These are phyloP conservation scores for Artemisia argyi DNA, from an alignment of 129 eudicot species.

Conservation along the genomic window DNA sequence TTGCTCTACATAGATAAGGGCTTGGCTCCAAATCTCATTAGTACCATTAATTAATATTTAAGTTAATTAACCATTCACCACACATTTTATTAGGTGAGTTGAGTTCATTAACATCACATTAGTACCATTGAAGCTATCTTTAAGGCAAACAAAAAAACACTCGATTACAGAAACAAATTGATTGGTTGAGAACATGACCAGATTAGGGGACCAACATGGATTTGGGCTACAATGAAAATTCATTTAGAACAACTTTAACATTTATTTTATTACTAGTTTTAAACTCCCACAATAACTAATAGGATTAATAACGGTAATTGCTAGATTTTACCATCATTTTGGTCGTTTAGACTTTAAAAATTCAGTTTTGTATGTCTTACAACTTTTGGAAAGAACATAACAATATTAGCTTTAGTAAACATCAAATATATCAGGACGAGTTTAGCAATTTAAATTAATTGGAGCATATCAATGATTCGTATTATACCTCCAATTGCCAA, in stretches of 20 bases:
- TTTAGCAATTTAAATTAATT: neutral
- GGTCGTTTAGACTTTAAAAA: too few species aligned
- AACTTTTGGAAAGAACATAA: too few species aligned
- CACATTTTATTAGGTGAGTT: slow-evolving; percentile 25
- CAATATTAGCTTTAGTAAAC: too few species aligned
- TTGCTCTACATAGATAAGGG: slow-evolving; percentile 30
- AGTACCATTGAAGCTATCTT: slow-evolving; percentile 31
- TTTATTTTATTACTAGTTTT: too few species aligned
- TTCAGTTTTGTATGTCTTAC: too few species aligned
- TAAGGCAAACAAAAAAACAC: neutral
- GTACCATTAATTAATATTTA: neutral
- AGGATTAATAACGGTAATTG: too few species aligned
- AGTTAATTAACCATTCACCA: slow-evolving; percentile 36
- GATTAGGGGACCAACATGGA: too few species aligned
- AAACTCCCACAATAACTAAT: too few species aligned
- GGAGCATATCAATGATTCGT: neutral
- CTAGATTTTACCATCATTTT: too few species aligned
- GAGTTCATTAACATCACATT: slow-evolving; percentile 26
- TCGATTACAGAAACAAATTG: neutral
- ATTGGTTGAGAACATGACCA: neutral
- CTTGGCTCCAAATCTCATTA: slow-evolving; percentile 27
- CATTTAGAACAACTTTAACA: too few species aligned
- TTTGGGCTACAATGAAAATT: too few species aligned
- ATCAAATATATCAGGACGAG: too few species aligned
- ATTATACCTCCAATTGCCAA: neutral